phyloP scores from a whole-genome alignment of 495 filamentous ascomycete genomes.

The Neurospora sp. region DNA sequence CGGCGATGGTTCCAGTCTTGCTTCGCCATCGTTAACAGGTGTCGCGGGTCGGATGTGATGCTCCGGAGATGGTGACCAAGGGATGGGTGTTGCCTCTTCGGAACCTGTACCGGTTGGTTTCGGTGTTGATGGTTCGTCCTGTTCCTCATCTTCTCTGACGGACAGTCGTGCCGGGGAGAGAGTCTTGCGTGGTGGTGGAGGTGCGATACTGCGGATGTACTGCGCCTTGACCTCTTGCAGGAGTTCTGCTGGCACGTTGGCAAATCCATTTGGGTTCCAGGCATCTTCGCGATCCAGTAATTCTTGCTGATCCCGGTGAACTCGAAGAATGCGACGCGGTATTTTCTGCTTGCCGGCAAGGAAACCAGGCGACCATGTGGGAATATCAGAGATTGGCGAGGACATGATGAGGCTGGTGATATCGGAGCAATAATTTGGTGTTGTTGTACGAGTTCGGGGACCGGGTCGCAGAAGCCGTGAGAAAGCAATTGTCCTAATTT shows the following conservation, averaged over 20 bases:
- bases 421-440: neutral
- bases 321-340: conserved; percentile 13
- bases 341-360: neutral
- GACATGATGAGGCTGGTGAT: neutral
- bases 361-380: conserved; percentile 3
- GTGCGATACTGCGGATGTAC: neutral
- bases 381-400: neutral
- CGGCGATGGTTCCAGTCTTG: neutral
- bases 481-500: neutral
- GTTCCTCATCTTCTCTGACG: neutral
- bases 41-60: neutral
- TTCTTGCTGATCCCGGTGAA: conserved; percentile 49
- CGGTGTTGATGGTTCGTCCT: neutral
- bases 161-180: neutral
- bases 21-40: neutral
- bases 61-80: conserved; percentile 11
- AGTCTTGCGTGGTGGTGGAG: neutral
- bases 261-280: conserved; percentile 22
- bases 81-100: neutral
- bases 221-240: conserved; percentile 17
- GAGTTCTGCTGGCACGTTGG: conserved; percentile 31
- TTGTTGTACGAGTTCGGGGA: neutral
- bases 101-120: neutral
- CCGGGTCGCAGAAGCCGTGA: neutral
- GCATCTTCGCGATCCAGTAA: conserved; percentile 43